A percentile compares a stretch with the other conserved stretches of the same genome.
Evolutionary conservation across 2,329 filamentous ascomycete species (phyloP).

Genomic region (Apiospora aurea): DNA sequence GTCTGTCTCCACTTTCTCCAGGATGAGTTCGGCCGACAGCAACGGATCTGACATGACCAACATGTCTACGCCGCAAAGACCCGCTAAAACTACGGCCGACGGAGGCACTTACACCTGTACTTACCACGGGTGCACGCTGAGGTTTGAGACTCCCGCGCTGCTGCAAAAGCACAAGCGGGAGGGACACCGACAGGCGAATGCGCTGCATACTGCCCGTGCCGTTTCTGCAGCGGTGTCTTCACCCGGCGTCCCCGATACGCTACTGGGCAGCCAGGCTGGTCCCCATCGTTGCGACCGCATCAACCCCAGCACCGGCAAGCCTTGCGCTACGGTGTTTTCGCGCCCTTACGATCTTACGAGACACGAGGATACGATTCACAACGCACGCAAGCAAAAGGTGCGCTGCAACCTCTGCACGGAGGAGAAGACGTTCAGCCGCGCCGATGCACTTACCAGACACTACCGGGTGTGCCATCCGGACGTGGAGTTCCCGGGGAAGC

Average conservation of each 20-base stretch:
- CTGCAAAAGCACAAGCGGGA: constrained; percentile 97
- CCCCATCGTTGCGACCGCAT: constrained; percentile 92
- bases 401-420: constrained; percentile 92
- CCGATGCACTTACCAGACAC: constrained; percentile 92
- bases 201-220: constrained; percentile 46
- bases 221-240: constrained; percentile 36
- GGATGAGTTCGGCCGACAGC: constrained; percentile 53
- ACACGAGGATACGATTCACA: constrained; percentile 98
- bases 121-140: constrained; percentile 86
- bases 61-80: constrained; percentile 52
- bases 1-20: constrained; percentile 46
- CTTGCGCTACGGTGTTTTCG: constrained; percentile 93
- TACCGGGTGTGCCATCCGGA: constrained; percentile 95
- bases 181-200: constrained; percentile 77
- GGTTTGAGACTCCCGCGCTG: constrained; percentile 86
- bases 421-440: constrained; percentile 95
- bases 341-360: constrained; percentile 94
- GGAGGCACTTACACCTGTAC: constrained; percentile 95
- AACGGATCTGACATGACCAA: constrained; percentile 44
- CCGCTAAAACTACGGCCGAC: constrained; percentile 72
- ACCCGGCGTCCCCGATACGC: constrained; percentile 54
- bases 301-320: constrained; percentile 94
- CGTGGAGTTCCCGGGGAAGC: constrained; percentile 77
- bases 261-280: constrained; percentile 86
- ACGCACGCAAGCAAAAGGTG: constrained; percentile 91